These are phyloP conservation scores for Penicillium taxi DNA, from an alignment of 495 filamentous ascomycete species.

Conservation along the genomic window DNA sequence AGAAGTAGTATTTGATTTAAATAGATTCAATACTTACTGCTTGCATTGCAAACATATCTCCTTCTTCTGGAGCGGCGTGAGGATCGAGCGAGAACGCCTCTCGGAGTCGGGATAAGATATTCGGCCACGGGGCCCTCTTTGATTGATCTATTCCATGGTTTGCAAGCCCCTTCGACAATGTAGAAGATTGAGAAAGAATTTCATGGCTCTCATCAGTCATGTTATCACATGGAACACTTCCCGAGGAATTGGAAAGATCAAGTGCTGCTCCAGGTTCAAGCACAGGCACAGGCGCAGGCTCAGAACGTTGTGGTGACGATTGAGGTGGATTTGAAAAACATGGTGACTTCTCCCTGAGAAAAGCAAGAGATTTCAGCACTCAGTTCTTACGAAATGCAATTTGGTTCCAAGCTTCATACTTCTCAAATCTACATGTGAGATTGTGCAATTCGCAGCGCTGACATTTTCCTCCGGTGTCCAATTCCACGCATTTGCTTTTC, in stretches of 20 bases:
- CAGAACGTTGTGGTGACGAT: background rate
- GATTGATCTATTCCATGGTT: constrained; percentile 13
- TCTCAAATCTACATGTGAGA: constrained; percentile 10
- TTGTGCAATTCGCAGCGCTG: constrained; percentile 11
- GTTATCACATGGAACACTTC: background rate
- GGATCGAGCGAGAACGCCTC: constrained; percentile 15
- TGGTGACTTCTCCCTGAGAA: constrained; percentile 3
- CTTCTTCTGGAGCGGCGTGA: constrained; percentile 5
- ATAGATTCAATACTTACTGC: constrained; percentile 6
- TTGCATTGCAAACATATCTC: constrained; percentile 12
- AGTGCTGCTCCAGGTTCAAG: too few relatives aligned
- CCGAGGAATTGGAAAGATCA: background rate
- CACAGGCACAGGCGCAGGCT: too few relatives aligned
- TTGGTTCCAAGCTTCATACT: constrained; percentile 1
- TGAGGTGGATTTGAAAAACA: background rate
- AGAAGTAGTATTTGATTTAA: background rate
- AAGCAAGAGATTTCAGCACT: background rate
- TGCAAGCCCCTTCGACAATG: constrained; percentile 10
- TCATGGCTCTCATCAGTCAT: background rate
- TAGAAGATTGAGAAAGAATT: constrained; percentile 7
- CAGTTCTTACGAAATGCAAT: background rate
- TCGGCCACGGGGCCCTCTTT: constrained; percentile 11
- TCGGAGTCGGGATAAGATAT: constrained; percentile 12
- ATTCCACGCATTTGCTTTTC: constrained; percentile 17
- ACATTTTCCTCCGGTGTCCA: constrained; percentile 5